Evolutionary conservation across 768 basidiomycete genomes (phyloP).

Genomic region (Dioszegia crocea): DNA sequence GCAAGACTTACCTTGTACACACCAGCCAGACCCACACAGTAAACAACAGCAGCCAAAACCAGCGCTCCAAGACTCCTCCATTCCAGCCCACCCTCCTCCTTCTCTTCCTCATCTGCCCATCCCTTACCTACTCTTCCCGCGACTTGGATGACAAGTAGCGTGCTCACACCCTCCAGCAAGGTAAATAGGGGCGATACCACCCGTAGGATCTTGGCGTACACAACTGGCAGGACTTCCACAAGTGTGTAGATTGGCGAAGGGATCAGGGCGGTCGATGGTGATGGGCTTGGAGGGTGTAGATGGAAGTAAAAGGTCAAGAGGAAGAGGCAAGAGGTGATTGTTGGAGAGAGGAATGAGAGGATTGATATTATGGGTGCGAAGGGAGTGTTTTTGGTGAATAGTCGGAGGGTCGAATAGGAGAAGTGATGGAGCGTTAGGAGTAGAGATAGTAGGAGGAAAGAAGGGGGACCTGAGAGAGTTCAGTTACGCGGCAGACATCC

Average conservation of each 20-base stretch:
- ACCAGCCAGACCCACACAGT: slow-evolving; percentile 40
- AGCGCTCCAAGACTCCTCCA: slow-evolving; percentile 47
- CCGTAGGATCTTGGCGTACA: slow-evolving; percentile 44
- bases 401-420: slow-evolving; percentile 46
- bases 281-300: slow-evolving; percentile 38
- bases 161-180: slow-evolving; percentile 47
- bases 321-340: slow-evolving; percentile 37
- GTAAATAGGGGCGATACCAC: slow-evolving; percentile 48
- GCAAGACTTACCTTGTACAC: slow-evolving; percentile 35
- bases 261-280: slow-evolving; percentile 13
- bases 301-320: slow-evolving; percentile 44
- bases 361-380: slow-evolving; percentile 41
- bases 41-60: slow-evolving; percentile 39
- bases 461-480: slow-evolving; percentile 35
- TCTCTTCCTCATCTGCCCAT: slow-evolving; percentile 49
- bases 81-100: slow-evolving; percentile 43
- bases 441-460: slow-evolving; percentile 50
- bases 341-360: slow-evolving; percentile 37
- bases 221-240: slow-evolving; percentile 38
- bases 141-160: slow-evolving; percentile 46
- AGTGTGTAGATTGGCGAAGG: slow-evolving; percentile 23
- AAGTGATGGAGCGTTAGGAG: slow-evolving; percentile 48
- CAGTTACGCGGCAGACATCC: not conserved
- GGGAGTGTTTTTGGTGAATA: slow-evolving; percentile 45
- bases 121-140: slow-evolving; percentile 46